Conservation (phyloP, 495 filamentous ascomycete species). For the Aspergillus bridgeri region DNA sequence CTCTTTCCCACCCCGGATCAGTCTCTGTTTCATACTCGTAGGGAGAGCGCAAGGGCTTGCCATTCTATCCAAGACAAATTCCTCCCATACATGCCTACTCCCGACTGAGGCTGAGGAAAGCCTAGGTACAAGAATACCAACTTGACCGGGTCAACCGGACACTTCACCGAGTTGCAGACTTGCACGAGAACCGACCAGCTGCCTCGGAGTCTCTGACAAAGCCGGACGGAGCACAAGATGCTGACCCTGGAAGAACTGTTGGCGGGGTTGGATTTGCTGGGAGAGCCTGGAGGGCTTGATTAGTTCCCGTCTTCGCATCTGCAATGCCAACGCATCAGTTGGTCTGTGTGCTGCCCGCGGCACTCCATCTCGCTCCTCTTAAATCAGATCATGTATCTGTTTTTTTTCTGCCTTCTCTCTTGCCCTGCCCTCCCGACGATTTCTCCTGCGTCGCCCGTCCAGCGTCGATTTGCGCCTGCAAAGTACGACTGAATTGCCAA, state of each 20-base stretch:
- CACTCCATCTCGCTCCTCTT: constrained; percentile 9
- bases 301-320: constrained; percentile 30
- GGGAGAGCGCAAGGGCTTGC: not conserved
- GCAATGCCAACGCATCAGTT: constrained; percentile 41
- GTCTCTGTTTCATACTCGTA: not conserved
- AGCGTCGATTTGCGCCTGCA: not conserved
- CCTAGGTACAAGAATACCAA: too few relatives aligned
- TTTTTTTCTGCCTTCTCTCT: constrained; percentile 3
- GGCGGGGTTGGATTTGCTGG: constrained; percentile 24
- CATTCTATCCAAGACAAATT: too few relatives aligned
- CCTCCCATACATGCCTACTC: too few relatives aligned
- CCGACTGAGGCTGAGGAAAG: too few relatives aligned
- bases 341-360: constrained; percentile 27
- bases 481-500: not conserved
- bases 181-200: not conserved
- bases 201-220: constrained; percentile 5
- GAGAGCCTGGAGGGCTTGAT: constrained; percentile 16
- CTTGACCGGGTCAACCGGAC: not conserved
- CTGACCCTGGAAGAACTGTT: constrained; percentile 10
- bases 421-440: not conserved
- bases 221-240: constrained; percentile 3
- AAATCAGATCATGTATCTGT: constrained; percentile 9
- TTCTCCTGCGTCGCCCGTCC: not conserved
- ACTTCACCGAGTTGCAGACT: not conserved
- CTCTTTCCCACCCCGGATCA: not conserved